phyloP scores from a whole-genome alignment of 169 alveolate genomes.

The Cryptosporidium viatorum region DNA sequence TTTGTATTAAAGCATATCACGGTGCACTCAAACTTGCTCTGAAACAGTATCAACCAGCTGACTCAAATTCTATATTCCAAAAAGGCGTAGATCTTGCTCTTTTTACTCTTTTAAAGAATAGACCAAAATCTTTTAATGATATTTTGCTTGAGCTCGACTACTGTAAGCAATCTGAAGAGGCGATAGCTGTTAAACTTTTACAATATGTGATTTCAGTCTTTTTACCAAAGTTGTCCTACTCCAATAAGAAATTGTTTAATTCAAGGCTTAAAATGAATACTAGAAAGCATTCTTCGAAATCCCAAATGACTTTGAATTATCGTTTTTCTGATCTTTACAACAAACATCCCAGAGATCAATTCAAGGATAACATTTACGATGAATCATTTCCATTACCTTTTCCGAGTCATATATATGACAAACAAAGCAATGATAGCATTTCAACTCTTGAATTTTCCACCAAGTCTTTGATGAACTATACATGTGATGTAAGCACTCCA shows the following conservation, averaged over 20 bases:
- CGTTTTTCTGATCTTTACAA: neutral
- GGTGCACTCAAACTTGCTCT: conserved; percentile 64
- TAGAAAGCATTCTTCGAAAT: neutral
- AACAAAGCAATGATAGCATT: neutral
- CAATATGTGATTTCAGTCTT: conserved; percentile 45
- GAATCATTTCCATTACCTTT: neutral
- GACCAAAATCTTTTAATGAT: conserved; percentile 44
- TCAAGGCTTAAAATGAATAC: neutral
- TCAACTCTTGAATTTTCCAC: conserved; percentile 58
- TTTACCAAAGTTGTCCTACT: conserved; percentile 38
- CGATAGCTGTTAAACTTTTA: conserved; percentile 36
- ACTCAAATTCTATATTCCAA: conserved; percentile 31
- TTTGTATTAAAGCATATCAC: conserved; percentile 44
- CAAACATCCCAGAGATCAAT: neutral
- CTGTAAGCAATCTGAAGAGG: conserved; percentile 59
- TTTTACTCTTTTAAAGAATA: conserved; percentile 20
- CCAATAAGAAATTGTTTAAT: neutral
- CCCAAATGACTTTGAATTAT: neutral
- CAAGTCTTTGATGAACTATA: neutral
- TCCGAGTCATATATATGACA: neutral
- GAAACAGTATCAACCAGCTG: conserved; percentile 61
- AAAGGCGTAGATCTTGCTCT: conserved; percentile 40
- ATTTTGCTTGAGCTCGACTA: conserved; percentile 40
- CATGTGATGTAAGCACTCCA: conserved; percentile 58
- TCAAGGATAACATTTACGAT: neutral